Evolutionary conservation across 164 flowering plant genomes (phyloP).

Genomic region (Sedum album): DNA sequence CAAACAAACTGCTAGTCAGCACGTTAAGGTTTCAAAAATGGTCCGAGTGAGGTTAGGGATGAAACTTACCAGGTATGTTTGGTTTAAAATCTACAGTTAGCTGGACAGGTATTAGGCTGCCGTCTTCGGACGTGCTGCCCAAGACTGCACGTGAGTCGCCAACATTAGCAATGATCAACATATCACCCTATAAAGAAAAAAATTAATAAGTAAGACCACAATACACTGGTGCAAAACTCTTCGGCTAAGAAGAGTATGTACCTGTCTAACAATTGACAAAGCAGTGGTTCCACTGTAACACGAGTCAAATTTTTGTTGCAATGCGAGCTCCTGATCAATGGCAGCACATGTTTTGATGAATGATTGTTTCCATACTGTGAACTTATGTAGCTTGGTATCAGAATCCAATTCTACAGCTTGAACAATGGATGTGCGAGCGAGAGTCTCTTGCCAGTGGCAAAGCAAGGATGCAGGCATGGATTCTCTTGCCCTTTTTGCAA

Average conservation of each 20-base stretch:
- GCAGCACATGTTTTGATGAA: conserved; percentile 60
- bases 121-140: conserved; percentile 71
- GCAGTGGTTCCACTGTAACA: conserved; percentile 83
- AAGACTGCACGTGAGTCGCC: conserved; percentile 94
- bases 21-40: neutral
- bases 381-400: conserved; percentile 26
- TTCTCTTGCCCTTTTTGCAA: conserved; percentile 58
- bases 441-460: conserved; percentile 66
- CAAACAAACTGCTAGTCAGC: neutral
- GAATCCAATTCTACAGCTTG: conserved; percentile 26
- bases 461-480: conserved; percentile 58
- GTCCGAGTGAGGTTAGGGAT: conserved; percentile 3
- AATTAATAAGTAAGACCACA: neutral
- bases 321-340: too few species aligned
- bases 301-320: conserved; percentile 44
- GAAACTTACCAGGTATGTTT: conserved; percentile 63
- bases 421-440: conserved; percentile 30
- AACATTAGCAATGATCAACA: conserved; percentile 58
- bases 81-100: conserved; percentile 83
- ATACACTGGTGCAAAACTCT: neutral
- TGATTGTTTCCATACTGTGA: conserved; percentile 65
- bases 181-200: conserved; percentile 48
- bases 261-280: conserved; percentile 73
- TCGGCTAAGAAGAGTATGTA: conserved; percentile 13
- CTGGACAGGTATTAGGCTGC: conserved; percentile 58